Conservation (phyloP, 257 asterid genomes). For the Paraleonurus japonicus region DNA sequence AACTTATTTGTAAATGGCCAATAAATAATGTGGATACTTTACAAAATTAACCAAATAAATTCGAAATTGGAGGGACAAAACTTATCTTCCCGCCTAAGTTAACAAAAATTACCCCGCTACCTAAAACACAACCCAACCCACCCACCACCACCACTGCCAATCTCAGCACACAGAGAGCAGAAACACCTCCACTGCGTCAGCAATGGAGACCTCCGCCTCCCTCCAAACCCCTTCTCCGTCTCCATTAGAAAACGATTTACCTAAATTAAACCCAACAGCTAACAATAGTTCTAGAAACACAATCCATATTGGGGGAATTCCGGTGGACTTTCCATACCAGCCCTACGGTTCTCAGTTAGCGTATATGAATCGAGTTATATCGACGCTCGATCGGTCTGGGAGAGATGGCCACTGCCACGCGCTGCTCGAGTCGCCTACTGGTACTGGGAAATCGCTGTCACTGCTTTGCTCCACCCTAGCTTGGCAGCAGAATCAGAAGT, state of each 20-base stretch:
- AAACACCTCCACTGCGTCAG: constrained; percentile 15
- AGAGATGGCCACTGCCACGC: constrained; percentile 82
- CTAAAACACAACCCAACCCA: background rate
- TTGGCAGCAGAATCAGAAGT: constrained; percentile 75
- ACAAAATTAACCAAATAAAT: background rate
- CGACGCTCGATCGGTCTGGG: constrained; percentile 72
- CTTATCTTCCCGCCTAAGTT: background rate
- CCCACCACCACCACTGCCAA: background rate
- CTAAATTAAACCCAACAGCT: constrained; percentile 24
- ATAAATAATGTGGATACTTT: no score
- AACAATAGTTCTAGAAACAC: constrained; percentile 29
- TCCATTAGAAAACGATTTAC: constrained; percentile 25
- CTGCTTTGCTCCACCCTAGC: constrained; percentile 87
- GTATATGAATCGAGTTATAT: constrained; percentile 81
- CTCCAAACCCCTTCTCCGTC: background rate
- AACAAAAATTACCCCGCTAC: background rate
- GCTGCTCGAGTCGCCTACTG: constrained; percentile 94
- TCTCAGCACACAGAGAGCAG: background rate
- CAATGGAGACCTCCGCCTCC: constrained; percentile 29
- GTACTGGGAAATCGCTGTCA: constrained; percentile 92
- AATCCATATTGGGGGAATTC: constrained; percentile 74
- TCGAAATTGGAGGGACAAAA: background rate
- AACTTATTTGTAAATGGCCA: no score
- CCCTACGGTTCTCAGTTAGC: constrained; percentile 96
- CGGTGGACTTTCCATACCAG: constrained; percentile 85